These are phyloP conservation scores for Haematococcus lacustris DNA, from an alignment of 139 green algal genomes.

Conservation along the genomic window DNA sequence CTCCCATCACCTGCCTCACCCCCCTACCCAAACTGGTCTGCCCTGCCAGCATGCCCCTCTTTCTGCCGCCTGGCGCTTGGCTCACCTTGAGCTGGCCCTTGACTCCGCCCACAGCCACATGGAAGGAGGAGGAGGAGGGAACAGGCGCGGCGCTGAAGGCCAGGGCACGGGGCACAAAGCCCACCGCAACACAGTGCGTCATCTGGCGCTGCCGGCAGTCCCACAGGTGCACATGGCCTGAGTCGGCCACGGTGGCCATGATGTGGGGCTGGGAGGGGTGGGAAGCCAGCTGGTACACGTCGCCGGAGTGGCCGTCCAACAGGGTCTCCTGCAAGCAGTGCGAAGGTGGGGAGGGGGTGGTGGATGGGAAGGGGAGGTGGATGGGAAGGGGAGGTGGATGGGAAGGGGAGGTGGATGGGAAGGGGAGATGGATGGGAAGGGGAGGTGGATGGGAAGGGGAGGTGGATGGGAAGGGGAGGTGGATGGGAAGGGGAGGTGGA, in stretches of 20 bases:
- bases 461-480: too few species aligned
- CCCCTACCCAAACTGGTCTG: too few species aligned
- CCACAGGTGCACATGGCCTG: slow-evolving; percentile 42
- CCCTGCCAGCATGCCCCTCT: too few species aligned
- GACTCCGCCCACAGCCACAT: slow-evolving; percentile 49
- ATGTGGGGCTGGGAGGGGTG: slow-evolving; percentile 41
- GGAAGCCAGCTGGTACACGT: slow-evolving; percentile 47
- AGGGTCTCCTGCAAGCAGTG: slow-evolving; percentile 40
- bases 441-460: too few species aligned
- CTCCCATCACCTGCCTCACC: too few species aligned
- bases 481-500: too few species aligned
- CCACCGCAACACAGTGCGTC: slow-evolving; percentile 30
- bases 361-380: too few species aligned
- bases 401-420: too few species aligned
- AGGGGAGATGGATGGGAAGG: too few species aligned
- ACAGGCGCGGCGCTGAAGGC: slow-evolving; percentile 32
- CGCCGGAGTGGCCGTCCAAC: slow-evolving; percentile 51
- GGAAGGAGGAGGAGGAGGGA: slow-evolving; percentile 20
- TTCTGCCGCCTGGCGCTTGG: too few species aligned
- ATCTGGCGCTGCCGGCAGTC: slow-evolving; percentile 28
- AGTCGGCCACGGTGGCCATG: slow-evolving; percentile 44
- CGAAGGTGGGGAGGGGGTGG: too few species aligned
- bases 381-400: too few species aligned
- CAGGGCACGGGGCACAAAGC: slow-evolving; percentile 32
- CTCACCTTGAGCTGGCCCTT: slow-evolving; percentile 52